Conservation (phyloP, 75 land plant species). For the Ceratopteris richardii region DNA sequence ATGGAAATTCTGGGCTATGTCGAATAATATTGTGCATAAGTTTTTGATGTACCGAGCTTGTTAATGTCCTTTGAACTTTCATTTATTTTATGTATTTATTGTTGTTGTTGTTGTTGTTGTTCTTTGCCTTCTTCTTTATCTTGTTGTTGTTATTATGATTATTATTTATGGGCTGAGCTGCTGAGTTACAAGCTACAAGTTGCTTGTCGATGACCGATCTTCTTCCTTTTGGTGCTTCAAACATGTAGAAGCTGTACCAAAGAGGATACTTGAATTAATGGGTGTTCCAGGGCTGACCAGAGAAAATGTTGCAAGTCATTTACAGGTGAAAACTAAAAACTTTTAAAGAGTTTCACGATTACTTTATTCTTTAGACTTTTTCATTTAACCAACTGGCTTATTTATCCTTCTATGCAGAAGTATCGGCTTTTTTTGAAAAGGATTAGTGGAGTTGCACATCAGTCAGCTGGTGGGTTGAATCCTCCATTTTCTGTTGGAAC, state of each 20-base stretch:
- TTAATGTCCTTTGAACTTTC: too few relatives aligned
- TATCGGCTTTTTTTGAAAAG: constrained; percentile 64
- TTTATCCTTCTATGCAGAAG: constrained; percentile 31
- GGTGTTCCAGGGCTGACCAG: constrained; percentile 73
- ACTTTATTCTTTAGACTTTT: background rate
- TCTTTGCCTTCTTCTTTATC: too few relatives aligned
- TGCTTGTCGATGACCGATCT: too few relatives aligned
- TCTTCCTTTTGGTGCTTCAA: too few relatives aligned
- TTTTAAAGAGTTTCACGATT: background rate
- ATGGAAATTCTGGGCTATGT: too few relatives aligned
- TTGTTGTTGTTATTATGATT: too few relatives aligned
- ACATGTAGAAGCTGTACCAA: constrained; percentile 84
- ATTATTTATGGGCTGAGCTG: too few relatives aligned
- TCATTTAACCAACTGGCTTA: background rate
- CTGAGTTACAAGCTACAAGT: too few relatives aligned
- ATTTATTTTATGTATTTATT: too few relatives aligned
- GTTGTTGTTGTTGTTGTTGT: too few relatives aligned
- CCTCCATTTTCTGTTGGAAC: constrained; percentile 36
- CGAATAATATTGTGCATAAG: too few relatives aligned
- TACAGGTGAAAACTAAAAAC: constrained; percentile 68
- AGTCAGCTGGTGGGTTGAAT: constrained; percentile 42
- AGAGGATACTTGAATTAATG: constrained; percentile 85
- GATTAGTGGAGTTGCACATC: constrained; percentile 47
- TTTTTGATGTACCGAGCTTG: too few relatives aligned
- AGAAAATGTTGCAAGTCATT: constrained; percentile 94